A percentile compares a stretch with the other conserved stretches of the same genome.
phyloP scores from a whole-genome alignment of 2,329 filamentous ascomycete genomes.

The Leptographium galeiforme region DNA sequence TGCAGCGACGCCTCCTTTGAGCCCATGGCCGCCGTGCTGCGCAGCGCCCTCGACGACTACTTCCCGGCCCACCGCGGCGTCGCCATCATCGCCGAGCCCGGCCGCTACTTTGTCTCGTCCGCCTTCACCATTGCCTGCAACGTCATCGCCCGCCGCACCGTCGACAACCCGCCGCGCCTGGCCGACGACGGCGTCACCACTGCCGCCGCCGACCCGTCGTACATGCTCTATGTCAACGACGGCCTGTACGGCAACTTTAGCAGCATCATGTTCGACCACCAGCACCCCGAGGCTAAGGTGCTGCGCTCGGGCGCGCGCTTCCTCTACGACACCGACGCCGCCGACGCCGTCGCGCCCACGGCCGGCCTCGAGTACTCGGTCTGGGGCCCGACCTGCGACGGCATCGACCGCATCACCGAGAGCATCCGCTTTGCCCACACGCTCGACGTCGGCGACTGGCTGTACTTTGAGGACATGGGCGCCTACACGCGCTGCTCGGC shows the following conservation, averaged over 20 bases:
- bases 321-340: constrained; percentile 36
- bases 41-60: constrained; percentile 68
- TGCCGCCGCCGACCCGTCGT: constrained; percentile 39
- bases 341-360: constrained; percentile 14
- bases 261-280: constrained; percentile 98
- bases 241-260: constrained; percentile 98
- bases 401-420: constrained; percentile 86
- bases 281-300: constrained; percentile 75
- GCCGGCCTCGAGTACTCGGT: constrained; percentile 72
- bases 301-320: constrained; percentile 49
- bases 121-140: constrained; percentile 94
- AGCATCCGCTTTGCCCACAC: constrained; percentile 64
- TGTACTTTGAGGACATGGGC: constrained; percentile 98
- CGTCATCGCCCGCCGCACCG: constrained; percentile 85
- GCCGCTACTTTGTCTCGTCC: constrained; percentile 85
- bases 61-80: constrained; percentile 63
- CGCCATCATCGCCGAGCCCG: constrained; percentile 87
- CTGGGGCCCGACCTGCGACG: constrained; percentile 96
- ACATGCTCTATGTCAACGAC: constrained; percentile 97
- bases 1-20: constrained; percentile 74
- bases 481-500: constrained; percentile 98
- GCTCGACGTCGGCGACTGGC: constrained; percentile 88
- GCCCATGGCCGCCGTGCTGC: constrained; percentile 69
- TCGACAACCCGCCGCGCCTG: constrained; percentile 49
- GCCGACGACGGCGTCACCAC: constrained; percentile 25